Percentiles rank a stretch among this genome's conserved stretches.
These are phyloP conservation scores for Chrysophaeum taylorii DNA, from an alignment of 352 stramenopile species.

Conservation along the genomic window DNA sequence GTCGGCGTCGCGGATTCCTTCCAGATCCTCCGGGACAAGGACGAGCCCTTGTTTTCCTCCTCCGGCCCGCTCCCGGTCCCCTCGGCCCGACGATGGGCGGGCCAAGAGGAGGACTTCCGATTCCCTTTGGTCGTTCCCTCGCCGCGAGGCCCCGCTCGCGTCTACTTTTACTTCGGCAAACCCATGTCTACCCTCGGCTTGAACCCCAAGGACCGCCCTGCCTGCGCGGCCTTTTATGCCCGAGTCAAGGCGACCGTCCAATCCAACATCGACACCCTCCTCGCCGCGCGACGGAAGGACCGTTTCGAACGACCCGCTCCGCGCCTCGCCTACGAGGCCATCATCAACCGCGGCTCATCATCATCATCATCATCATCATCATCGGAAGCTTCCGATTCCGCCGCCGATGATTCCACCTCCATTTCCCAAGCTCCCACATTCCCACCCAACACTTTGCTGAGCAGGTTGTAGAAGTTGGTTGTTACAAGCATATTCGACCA, in stretches of 20 bases:
- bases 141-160: constrained; percentile 37
- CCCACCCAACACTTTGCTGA: too few species aligned
- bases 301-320: constrained; percentile 27
- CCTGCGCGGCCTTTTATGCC: constrained; percentile 42
- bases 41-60: constrained; percentile 28
- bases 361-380: too few species aligned
- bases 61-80: constrained; percentile 33
- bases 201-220: constrained; percentile 42
- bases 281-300: constrained; percentile 47
- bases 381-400: too few species aligned
- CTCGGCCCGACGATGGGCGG: constrained; percentile 34
- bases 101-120: constrained; percentile 33
- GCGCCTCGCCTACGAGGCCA: constrained; percentile 26
- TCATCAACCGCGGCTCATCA: too few species aligned
- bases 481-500: too few species aligned
- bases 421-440: too few species aligned
- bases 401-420: too few species aligned
- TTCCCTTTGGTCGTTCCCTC: constrained; percentile 48
- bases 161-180: constrained; percentile 64
- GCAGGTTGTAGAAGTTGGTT: too few species aligned
- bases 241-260: constrained; percentile 41
- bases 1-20: constrained; percentile 54
- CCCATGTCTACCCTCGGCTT: constrained; percentile 40
- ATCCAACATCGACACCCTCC: constrained; percentile 44
- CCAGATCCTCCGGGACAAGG: constrained; percentile 41